These are phyloP conservation scores for Psilocybe cyanescens DNA, from an alignment of 768 basidiomycete species.

Conservation along the genomic window DNA sequence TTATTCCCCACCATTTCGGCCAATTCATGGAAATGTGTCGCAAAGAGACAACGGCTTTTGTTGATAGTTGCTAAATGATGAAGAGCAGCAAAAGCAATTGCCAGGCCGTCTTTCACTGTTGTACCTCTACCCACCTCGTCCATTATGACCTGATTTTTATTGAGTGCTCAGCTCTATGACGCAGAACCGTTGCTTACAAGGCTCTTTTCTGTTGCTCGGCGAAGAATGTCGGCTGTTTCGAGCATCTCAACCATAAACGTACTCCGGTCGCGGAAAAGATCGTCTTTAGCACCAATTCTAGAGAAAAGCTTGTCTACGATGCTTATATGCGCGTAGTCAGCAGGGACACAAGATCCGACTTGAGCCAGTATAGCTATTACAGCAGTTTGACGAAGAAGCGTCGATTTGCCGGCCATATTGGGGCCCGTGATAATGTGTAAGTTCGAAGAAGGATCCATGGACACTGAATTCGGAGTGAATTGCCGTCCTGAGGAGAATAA, in stretches of 20 bases:
- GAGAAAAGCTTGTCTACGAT: slow-evolving; percentile 92
- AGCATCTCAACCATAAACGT: slow-evolving; percentile 99
- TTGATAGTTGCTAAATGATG: slow-evolving; percentile 79
- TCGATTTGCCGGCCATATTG: slow-evolving; percentile 96
- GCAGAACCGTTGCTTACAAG: slow-evolving; percentile 54
- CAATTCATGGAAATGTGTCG: slow-evolving; percentile 98
- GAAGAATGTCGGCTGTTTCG: slow-evolving; percentile 90
- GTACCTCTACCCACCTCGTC: slow-evolving; percentile 99
- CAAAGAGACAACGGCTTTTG: slow-evolving; percentile 86
- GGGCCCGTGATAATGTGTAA: slow-evolving; percentile 91
- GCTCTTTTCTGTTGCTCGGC: slow-evolving; percentile 80
- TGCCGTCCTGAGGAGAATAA: slow-evolving; percentile 71
- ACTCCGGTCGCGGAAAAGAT: slow-evolving; percentile 89
- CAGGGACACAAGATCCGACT: slow-evolving; percentile 92
- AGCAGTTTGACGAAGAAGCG: slow-evolving; percentile 89
- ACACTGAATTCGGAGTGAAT: slow-evolving; percentile 85
- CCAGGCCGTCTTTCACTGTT: slow-evolving; percentile 88
- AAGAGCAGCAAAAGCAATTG: slow-evolving; percentile 90
- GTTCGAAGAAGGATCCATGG: slow-evolving; percentile 59
- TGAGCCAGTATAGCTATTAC: slow-evolving; percentile 91
- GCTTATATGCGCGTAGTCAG: slow-evolving; percentile 77
- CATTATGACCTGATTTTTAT: slow-evolving; percentile 85
- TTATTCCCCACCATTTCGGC: slow-evolving; percentile 79
- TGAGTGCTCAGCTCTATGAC: neutral
- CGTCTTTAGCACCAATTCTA: slow-evolving; percentile 94